Evolutionary conservation across 2,329 filamentous ascomycete genomes (phyloP).

Genomic region (Aschersonia sp.): DNA sequence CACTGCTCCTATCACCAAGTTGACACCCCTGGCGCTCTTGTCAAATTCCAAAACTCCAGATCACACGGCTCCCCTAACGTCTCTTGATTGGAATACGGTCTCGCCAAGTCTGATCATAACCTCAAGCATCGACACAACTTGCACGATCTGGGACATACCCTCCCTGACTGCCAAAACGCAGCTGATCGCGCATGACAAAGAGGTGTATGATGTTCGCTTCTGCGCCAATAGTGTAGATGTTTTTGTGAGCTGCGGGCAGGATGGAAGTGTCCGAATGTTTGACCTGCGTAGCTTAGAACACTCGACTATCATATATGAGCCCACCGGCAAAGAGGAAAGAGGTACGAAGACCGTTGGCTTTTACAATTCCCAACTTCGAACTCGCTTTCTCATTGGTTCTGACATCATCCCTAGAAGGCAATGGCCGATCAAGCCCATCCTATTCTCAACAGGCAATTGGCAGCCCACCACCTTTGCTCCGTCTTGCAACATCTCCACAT

Average conservation of each 20-base stretch:
- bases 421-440: conserved; percentile 55
- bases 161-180: conserved; percentile 96
- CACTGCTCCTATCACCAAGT: conserved; percentile 51
- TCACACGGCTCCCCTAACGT: conserved; percentile 91
- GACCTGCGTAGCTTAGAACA: conserved; percentile 92
- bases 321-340: conserved; percentile 69
- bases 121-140: conserved; percentile 96
- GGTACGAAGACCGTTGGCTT: conserved; percentile 28
- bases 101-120: conserved; percentile 96
- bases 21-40: conserved; percentile 81
- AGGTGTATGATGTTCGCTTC: conserved; percentile 96
- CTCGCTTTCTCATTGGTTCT: conserved; percentile 2
- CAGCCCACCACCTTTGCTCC: conserved; percentile 62
- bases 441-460: conserved; percentile 64
- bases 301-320: conserved; percentile 98
- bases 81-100: conserved; percentile 94
- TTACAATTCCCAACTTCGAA: neutral
- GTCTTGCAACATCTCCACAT: conserved; percentile 81
- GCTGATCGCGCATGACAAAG: conserved; percentile 95
- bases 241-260: conserved; percentile 93
- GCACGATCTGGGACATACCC: conserved; percentile 98
- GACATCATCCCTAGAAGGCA: conserved; percentile 27
- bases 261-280: conserved; percentile 97
- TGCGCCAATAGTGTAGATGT: conserved; percentile 98
- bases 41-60: conserved; percentile 98